Conservation (phyloP, 208 protist genomes). For the Leishmania aethiopica region DNA sequence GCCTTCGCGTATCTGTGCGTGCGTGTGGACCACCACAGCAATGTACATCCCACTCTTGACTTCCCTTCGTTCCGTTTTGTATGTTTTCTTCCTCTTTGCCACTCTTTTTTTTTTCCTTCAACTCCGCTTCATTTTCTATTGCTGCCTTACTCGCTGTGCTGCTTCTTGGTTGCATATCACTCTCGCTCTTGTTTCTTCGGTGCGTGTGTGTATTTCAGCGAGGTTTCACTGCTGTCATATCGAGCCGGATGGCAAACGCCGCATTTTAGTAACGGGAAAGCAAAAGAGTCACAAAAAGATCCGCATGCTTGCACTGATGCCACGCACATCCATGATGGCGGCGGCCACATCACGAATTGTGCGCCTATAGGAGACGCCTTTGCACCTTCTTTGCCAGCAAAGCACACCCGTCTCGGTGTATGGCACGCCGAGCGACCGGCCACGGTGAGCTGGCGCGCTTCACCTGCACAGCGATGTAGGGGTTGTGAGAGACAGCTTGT, state of each 20-base stretch:
- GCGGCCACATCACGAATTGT: background rate
- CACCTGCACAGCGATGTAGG: background rate
- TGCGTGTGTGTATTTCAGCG: background rate
- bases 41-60: background rate
- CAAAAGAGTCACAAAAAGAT: background rate
- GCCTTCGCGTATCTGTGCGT: background rate
- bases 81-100: constrained; percentile 5
- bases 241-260: background rate
- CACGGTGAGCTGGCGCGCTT: background rate
- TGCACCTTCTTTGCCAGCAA: background rate
- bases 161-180: background rate
- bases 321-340: background rate
- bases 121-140: background rate
- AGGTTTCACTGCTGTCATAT: background rate
- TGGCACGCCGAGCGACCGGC: background rate
- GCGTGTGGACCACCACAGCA: background rate
- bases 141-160: background rate
- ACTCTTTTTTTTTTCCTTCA: background rate
- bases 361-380: background rate
- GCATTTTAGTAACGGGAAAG: background rate
- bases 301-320: background rate
- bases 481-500: background rate
- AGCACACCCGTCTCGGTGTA: background rate
- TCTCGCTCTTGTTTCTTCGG: background rate
- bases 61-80: background rate